These are phyloP conservation scores for Globisporangium viniferum DNA, from an alignment of 352 stramenopile genomes.

Conservation along the genomic window DNA sequence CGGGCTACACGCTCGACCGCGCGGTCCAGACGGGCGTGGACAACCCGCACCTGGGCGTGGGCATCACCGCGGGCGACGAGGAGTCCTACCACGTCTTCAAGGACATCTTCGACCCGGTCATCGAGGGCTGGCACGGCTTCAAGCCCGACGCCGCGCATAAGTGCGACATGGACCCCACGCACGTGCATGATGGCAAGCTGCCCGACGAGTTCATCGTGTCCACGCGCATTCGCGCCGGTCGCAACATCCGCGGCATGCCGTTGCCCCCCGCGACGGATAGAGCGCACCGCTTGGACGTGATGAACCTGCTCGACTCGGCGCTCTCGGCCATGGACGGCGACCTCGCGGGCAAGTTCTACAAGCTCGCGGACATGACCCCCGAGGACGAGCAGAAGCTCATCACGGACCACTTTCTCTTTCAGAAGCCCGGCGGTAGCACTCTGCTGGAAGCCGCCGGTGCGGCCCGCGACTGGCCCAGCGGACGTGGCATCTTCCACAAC, in stretches of 20 bases:
- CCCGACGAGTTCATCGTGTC: conserved; percentile 74
- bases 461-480: conserved; percentile 67
- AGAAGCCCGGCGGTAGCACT: conserved; percentile 74
- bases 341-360: conserved; percentile 77
- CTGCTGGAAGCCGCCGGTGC: conserved; percentile 67
- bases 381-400: conserved; percentile 77
- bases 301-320: conserved; percentile 76
- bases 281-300: conserved; percentile 82
- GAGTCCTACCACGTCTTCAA: conserved; percentile 76
- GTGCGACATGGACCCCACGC: conserved; percentile 62
- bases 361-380: conserved; percentile 68
- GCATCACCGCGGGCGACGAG: conserved; percentile 58
- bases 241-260: conserved; percentile 81
- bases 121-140: conserved; percentile 69
- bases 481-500: conserved; percentile 76
- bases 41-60: conserved; percentile 70
- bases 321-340: conserved; percentile 74
- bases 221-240: conserved; percentile 78
- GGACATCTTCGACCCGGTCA: conserved; percentile 68
- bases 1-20: conserved; percentile 71
- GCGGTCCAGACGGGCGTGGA: conserved; percentile 76
- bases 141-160: conserved; percentile 62
- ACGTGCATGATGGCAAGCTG: conserved; percentile 61
- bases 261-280: conserved; percentile 78
- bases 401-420: conserved; percentile 81